Conservation (phyloP, 108 stramenopile genomes). For the Cyclotella atomus region DNA sequence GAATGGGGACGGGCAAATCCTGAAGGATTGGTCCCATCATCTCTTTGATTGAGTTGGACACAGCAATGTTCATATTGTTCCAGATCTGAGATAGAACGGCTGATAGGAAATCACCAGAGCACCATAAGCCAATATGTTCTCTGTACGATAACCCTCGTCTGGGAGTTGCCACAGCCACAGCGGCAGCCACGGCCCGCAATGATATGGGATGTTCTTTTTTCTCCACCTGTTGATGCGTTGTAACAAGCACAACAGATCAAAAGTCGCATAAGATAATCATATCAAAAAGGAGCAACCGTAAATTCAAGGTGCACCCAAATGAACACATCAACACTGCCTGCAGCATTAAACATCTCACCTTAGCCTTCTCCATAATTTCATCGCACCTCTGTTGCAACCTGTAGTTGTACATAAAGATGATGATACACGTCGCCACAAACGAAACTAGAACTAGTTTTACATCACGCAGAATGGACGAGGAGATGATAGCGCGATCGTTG, state of each 20-base stretch:
- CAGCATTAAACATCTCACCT: background rate
- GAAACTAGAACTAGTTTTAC: slow-evolving; percentile 4
- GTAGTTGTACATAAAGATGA: slow-evolving; percentile 8
- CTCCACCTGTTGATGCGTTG: too few species aligned
- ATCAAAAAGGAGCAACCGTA: too few species aligned
- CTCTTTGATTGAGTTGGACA: slow-evolving; percentile 48
- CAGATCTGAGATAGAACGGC: slow-evolving; percentile 61
- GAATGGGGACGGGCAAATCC: slow-evolving; percentile 58
- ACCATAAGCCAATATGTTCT: background rate
- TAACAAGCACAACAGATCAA: too few species aligned
- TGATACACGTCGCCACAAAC: background rate
- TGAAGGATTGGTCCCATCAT: slow-evolving; percentile 60
- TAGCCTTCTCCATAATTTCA: background rate
- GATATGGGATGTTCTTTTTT: too few species aligned
- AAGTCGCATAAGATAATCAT: too few species aligned
- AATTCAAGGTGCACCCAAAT: too few species aligned
- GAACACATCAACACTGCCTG: too few species aligned
- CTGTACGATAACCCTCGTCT: background rate
- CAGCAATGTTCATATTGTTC: slow-evolving; percentile 57
- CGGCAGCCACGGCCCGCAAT: too few species aligned
- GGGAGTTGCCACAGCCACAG: too few species aligned
- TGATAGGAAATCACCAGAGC: slow-evolving; percentile 35
- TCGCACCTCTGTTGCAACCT: background rate
- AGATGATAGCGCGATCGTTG: background rate
- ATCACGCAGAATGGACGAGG: slow-evolving; percentile 11